Evolutionary conservation across 768 basidiomycete species (phyloP).

Genomic region (Cystobasidium tubakii): DNA sequence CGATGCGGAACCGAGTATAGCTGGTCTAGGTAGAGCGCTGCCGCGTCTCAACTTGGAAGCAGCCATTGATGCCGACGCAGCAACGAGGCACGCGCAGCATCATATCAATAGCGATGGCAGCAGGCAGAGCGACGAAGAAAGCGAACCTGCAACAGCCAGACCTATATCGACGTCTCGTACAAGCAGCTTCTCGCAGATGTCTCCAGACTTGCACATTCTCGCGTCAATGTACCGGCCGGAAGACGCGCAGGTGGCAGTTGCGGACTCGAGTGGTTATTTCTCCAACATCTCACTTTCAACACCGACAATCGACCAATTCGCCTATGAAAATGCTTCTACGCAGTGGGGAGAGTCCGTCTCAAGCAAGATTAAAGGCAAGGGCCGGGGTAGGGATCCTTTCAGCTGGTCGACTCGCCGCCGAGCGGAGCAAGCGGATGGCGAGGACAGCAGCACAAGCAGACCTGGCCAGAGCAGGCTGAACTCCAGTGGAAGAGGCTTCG

Average conservation of each 20-base stretch:
- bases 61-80: background rate
- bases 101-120: background rate
- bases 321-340: background rate
- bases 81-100: background rate
- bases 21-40: background rate
- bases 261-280: slow-evolving; percentile 7
- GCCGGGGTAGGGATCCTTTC: background rate
- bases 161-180: background rate
- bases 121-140: slow-evolving; percentile 1
- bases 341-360: background rate
- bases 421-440: background rate
- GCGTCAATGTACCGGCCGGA: slow-evolving; percentile 16
- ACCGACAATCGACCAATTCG: slow-evolving; percentile 7
- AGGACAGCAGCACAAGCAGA: background rate
- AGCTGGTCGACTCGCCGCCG: no score
- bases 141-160: slow-evolving; percentile 10
- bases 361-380: background rate
- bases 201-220: slow-evolving; percentile 2
- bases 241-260: background rate
- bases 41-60: slow-evolving; percentile 12
- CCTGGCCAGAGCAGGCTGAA: background rate
- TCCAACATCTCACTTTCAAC: background rate
- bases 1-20: background rate
- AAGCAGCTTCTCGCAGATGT: background rate
- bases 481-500: background rate